Percentiles rank a stretch among this genome's conserved stretches.
Evolutionary conservation across 495 filamentous ascomycete species (phyloP).

Genomic region (Mycothermus thermophilus): DNA sequence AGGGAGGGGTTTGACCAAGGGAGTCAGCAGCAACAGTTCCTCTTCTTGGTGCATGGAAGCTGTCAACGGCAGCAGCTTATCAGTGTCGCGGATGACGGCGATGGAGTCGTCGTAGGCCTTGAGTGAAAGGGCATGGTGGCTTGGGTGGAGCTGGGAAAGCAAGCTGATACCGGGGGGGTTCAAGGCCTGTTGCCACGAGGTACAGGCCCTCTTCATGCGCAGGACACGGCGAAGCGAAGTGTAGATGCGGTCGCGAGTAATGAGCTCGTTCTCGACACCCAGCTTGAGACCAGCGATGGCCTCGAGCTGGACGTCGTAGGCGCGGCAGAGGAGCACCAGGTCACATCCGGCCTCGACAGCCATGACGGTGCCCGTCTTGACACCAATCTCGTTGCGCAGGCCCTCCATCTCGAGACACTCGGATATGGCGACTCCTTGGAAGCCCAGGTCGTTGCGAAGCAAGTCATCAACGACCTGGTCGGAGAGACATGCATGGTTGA

Average conservation of each 20-base stretch:
- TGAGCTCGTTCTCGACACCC: conserved; percentile 72
- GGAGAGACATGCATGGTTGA: conserved; percentile 83
- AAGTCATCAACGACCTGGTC: conserved; percentile 83
- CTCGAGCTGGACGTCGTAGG: conserved; percentile 74
- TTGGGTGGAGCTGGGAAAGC: conserved; percentile 63
- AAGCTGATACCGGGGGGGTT: conserved; percentile 59
- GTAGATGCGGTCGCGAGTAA: conserved; percentile 59
- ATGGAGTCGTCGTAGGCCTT: conserved; percentile 78
- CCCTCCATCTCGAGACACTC: conserved; percentile 95
- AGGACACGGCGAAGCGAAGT: conserved; percentile 62
- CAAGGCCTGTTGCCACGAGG: conserved; percentile 70
- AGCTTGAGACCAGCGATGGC: conserved; percentile 73
- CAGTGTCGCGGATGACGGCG: conserved; percentile 71
- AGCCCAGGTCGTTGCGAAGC: conserved; percentile 66
- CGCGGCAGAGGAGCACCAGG: conserved; percentile 69
- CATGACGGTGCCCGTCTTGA: conserved; percentile 88
- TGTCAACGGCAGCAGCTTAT: conserved; percentile 61
- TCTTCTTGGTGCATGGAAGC: conserved; percentile 67
- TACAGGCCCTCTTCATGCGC: conserved; percentile 59
- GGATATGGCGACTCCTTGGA: conserved; percentile 81
- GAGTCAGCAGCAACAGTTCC: conserved; percentile 69
- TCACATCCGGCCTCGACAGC: conserved; percentile 87
- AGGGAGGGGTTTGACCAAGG: conserved; percentile 71
- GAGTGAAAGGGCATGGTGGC: conserved; percentile 63
- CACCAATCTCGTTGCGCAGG: conserved; percentile 76